Percentiles rank a stretch among this genome's conserved stretches.
phyloP scores from a whole-genome alignment of 2,329 filamentous ascomycete species.

The Fusarium musae region DNA sequence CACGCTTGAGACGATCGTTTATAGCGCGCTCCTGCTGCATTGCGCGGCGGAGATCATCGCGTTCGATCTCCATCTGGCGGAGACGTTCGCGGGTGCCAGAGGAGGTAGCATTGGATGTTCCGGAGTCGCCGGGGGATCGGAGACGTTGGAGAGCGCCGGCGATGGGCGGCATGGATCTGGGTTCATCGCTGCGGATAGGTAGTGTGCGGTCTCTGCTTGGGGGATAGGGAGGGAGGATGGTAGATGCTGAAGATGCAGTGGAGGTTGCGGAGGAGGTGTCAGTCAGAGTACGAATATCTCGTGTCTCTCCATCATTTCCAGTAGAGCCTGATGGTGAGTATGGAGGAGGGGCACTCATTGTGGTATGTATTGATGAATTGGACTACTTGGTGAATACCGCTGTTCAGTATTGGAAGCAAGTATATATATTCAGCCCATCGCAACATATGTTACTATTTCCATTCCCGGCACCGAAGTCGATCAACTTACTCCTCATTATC shows the following conservation, averaged over 20 bases:
- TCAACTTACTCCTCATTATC: background rate
- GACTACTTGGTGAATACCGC: background rate
- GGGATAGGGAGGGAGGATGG: slow-evolving; percentile 15
- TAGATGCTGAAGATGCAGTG: slow-evolving; percentile 2
- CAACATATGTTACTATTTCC: background rate
- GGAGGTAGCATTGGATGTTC: slow-evolving; percentile 9
- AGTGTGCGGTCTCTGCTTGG: background rate
- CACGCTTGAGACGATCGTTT: slow-evolving; percentile 5
- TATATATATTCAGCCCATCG: slow-evolving; percentile 3
- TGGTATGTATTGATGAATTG: background rate
- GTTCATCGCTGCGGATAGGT: background rate
- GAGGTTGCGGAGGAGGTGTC: slow-evolving; percentile 4
- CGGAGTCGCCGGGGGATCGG: background rate
- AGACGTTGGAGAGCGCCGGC: background rate
- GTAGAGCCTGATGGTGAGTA: slow-evolving; percentile 5
- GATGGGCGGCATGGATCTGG: background rate
- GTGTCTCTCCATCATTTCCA: background rate
- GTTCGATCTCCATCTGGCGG: slow-evolving; percentile 17
- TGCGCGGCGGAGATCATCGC: slow-evolving; percentile 13
- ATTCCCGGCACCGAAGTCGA: background rate
- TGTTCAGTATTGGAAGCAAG: background rate
- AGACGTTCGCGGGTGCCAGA: slow-evolving; percentile 18
- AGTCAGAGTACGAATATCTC: background rate
- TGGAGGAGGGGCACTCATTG: slow-evolving; percentile 19
- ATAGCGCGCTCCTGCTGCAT: slow-evolving; percentile 18